Base-by-base conservation (phyloP, 108 stramenopile genomes). In the Pseudonitzschia multistriata region DNA sequence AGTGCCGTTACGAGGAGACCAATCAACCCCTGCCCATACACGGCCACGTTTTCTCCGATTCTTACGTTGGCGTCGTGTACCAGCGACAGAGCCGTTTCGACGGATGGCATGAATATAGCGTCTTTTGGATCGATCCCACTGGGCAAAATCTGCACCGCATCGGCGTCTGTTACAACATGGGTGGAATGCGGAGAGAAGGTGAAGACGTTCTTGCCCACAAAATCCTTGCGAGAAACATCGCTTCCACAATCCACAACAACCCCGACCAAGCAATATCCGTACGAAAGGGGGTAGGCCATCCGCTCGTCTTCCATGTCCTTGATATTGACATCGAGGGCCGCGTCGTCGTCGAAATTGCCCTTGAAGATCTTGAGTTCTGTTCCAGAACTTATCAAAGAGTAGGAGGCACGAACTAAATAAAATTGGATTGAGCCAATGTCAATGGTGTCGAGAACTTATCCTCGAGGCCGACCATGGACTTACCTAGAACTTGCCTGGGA, bases 71-170 rank as follows among this genome's bases (percentile, higher is more conserved):
- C 93, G 71, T 97, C 96, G 63, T 97, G 96, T 0, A 96, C 92
- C 17, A 97, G 69, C 3, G 92, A 93, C 48, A 97, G 67, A 0
- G 96, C 94, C 30, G 96, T 97, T 76, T 97, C 96, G 10, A 97
- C 89, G 1, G 94, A 95, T 49, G 96, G 94, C 79, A 97, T 87
- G 85, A 94, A 97, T 8, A 95, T 88, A 3, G 96, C 96, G 82
- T 96, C 94, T 63, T 91, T 79, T 34, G 96, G 74, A 11, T 68
- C 77, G 31, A 97, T 92, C 17, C 88, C 94, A 70, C 79, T 79
- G 50, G 94, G 94, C 15, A 96, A 85, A n/a, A 93, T 52, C 70
- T 93, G 89, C 52, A 92, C 76, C 5, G 80, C 78, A 55, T 81
- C 83, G 53, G 79, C 79, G 49, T 87, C 81, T 50, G 77, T 79